Percentiles rank a stretch among this genome's conserved stretches.
These are phyloP conservation scores for Ciborinia camelliae DNA, from an alignment of 2,329 filamentous ascomycete genomes.

Conservation along the genomic window DNA sequence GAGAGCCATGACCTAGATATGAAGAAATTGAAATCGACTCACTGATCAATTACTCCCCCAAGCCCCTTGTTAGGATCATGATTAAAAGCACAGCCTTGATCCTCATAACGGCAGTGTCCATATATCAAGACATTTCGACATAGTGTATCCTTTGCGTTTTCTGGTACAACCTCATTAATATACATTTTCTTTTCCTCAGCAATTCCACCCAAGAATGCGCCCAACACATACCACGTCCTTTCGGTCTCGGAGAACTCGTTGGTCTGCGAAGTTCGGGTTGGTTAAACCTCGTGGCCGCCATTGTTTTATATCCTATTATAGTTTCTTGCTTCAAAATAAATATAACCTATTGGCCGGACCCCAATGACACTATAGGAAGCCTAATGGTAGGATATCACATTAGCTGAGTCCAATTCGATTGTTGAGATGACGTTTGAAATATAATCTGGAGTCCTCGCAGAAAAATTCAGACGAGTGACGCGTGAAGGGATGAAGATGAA, in stretches of 20 bases:
- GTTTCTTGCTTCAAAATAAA: slow-evolving; percentile 19
- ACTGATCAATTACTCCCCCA: slow-evolving; percentile 48
- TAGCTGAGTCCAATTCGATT: slow-evolving; percentile 21
- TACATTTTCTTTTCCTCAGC: background rate
- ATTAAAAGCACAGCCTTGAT: slow-evolving; percentile 84
- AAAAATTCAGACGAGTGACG: background rate
- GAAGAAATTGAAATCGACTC: slow-evolving; percentile 36
- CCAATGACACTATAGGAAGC: slow-evolving; percentile 34
- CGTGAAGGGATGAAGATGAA: background rate
- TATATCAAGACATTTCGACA: slow-evolving; percentile 94
- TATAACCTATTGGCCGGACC: slow-evolving; percentile 36
- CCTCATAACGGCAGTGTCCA: slow-evolving; percentile 87
- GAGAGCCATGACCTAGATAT: background rate
- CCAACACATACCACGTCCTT: slow-evolving; percentile 49
- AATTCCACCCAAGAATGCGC: slow-evolving; percentile 1
- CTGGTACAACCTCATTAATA: slow-evolving; percentile 42
- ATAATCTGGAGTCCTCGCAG: background rate
- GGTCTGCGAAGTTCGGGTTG: slow-evolving; percentile 37
- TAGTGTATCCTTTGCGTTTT: slow-evolving; percentile 80
- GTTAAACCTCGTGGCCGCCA: slow-evolving; percentile 37
- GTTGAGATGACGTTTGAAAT: background rate
- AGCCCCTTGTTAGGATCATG: slow-evolving; percentile 69
- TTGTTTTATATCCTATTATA: slow-evolving; percentile 21
- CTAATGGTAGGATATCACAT: slow-evolving; percentile 23
- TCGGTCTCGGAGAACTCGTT: slow-evolving; percentile 55